Evolutionary conservation across 352 stramenopile genomes (phyloP).

Genomic region (Poterioochromonas sp.): DNA sequence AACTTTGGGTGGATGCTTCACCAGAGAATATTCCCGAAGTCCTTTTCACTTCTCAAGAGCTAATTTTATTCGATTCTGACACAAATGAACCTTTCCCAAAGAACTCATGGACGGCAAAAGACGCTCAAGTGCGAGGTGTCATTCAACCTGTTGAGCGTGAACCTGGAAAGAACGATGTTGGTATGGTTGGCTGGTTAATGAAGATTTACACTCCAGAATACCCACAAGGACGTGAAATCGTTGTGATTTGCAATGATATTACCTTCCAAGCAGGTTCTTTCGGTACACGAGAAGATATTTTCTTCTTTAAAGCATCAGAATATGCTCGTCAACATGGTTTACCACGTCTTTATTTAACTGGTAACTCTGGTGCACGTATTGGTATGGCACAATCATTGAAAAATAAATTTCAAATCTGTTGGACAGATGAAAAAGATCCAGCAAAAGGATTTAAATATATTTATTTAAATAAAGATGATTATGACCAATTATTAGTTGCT

Average conservation of each 20-base stretch:
- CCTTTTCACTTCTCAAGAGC: constrained; percentile 55
- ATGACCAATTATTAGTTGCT: constrained; percentile 51
- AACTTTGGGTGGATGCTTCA: constrained; percentile 72
- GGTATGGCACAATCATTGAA: constrained; percentile 97
- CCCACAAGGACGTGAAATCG: constrained; percentile 84
- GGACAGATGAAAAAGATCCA: constrained; percentile 88
- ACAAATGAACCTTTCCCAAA: not conserved
- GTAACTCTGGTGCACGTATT: constrained; percentile 96
- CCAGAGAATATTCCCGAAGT: constrained; percentile 52
- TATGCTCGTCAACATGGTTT: constrained; percentile 72
- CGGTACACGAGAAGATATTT: constrained; percentile 92
- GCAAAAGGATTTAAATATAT: constrained; percentile 97
- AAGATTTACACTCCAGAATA: constrained; percentile 96
- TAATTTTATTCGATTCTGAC: constrained; percentile 45
- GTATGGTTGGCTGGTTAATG: constrained; percentile 98
- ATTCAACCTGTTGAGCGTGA: constrained; percentile 57
- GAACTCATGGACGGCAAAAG: constrained; percentile 36
- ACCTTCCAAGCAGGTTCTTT: constrained; percentile 98
- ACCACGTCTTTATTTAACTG: constrained; percentile 94
- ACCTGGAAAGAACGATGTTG: constrained; percentile 92
- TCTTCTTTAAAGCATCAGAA: constrained; percentile 96
- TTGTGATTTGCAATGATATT: constrained; percentile 99
- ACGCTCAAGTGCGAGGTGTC: constrained; percentile 25
- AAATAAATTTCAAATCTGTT: constrained; percentile 90
- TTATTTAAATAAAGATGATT: constrained; percentile 71